Evolutionary conservation across 1,139 yeast genomes (phyloP), one percentile per base, ranked within the genome.

Genomic region (Pichia norvegensis): DNA sequence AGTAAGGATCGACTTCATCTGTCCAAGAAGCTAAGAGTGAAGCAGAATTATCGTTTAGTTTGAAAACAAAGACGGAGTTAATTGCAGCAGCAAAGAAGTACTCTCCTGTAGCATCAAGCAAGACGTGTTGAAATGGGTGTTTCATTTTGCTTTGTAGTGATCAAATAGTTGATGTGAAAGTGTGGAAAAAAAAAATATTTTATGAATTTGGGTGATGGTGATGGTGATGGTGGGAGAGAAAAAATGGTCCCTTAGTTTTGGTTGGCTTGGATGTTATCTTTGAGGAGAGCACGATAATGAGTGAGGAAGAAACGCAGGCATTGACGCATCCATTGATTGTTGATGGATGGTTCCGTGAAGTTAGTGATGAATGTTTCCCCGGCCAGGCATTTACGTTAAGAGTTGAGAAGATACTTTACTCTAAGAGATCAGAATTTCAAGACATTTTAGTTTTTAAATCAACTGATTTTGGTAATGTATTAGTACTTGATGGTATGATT

Each of bases 271-370:
- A n/a, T n/a, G n/a, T n/a, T n/a, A n/a, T n/a, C n/a, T n/a, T n/a
- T n/a, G n/a, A n/a, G n/a, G n/a, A 8, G 29, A 25, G 14, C 33
- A 10, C 33, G 22, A 27, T n/a, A 20, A 31, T 29, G 27, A 33
- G 22, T 19, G 45, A 46, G 46, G 35, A 49, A 17, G n/a, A n/a
- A n/a, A n/a, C n/a, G n/a, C n/a, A n/a, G n/a, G n/a, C n/a, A n/a
- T n/a, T n/a, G n/a, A 46, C 61, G 4, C 66, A 62, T 47, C 65
- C 64, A 14, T 42, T 57, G 16, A 54, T 62, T 36, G 49, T 54
- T 36, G 85, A 87, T 66, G 97, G 96, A 49, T 90, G 97, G 97
- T 90, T 90, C 65, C 79, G 82, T 54, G 97, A 90, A 67, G 73
- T 83, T 52, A 83, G 86, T 52, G 87, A 87, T 62, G 82, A 85